Conservation (phyloP, 352 stramenopile genomes). For the Stephanocyclus meneghinianus region DNA sequence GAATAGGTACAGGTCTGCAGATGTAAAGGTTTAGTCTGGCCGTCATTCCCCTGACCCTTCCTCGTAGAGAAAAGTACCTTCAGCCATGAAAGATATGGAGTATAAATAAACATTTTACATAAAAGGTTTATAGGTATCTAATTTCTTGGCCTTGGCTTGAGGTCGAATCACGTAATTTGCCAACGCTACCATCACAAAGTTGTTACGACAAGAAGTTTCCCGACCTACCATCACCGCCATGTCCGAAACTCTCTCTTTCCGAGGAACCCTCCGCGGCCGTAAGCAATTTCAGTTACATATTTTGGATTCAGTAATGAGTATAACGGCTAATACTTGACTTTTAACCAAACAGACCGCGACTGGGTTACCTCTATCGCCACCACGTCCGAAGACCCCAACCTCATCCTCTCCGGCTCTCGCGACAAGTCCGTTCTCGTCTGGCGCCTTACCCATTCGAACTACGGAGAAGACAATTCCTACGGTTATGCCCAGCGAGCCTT, state of each 20-base stretch:
- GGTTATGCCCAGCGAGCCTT: constrained; percentile 95
- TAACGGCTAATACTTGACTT: no score
- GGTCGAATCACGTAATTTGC: no score
- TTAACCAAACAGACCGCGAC: constrained; percentile 62
- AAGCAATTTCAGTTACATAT: no score
- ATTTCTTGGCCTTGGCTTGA: no score
- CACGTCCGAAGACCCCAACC: constrained; percentile 97
- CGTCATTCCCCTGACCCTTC: neutral
- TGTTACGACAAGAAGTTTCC: neutral
- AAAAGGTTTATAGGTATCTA: no score
- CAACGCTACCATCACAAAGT: neutral
- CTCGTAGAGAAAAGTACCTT: neutral
- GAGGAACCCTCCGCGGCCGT: constrained; percentile 83
- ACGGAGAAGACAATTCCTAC: constrained; percentile 86
- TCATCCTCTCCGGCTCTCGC: constrained; percentile 96
- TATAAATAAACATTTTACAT: no score
- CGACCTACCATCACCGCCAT: constrained; percentile 47
- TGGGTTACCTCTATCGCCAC: constrained; percentile 95
- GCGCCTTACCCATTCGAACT: constrained; percentile 80
- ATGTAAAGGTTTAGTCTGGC: neutral
- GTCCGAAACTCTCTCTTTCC: constrained; percentile 85
- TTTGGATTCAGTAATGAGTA: no score
- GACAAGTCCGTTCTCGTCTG: constrained; percentile 98
- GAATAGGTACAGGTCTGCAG: neutral
- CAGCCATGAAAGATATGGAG: neutral